Base-by-base conservation (phyloP, 805 yeast species). In the Metschnikowia kunwiensis region DNA sequence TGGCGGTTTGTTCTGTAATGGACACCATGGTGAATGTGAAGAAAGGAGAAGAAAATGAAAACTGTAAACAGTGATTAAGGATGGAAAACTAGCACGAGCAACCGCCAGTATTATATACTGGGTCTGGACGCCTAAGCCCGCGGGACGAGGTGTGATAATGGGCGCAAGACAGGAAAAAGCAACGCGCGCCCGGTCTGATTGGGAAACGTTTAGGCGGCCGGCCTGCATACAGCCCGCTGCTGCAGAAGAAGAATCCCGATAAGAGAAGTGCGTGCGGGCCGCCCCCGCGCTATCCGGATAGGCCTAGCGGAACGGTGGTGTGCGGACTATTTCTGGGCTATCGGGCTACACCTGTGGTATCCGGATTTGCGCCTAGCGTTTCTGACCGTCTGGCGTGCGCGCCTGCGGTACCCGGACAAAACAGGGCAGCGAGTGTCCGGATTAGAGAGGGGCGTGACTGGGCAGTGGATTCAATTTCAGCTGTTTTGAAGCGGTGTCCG, bases 1-100 rank as follows among this genome's bases (percentile, higher is more conserved):
- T 82, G 44, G 82, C 76, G 38, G 95, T 82, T 72, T 87, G 85
- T 65, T 76, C 80, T 42, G 75, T 63, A 42, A 74, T 58, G 24
- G 62, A 50, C 50, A 61, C 66, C 67, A 65, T 58, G 47, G 19
- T 34, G 23, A 13, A n/a, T 24, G 5, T 5, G 24, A 34, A 15
- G 22, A 16, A 27, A 22, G 11, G 18, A 12, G 17, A 8, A 21
- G 21, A 25, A 30, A 24, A 11, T n/a, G n/a, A n/a, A n/a, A n/a
- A n/a, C n/a, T n/a, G n/a, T n/a, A n/a, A n/a, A n/a, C n/a, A n/a
- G n/a, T n/a, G n/a, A n/a, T n/a, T n/a, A n/a, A n/a, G n/a, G n/a
- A n/a, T n/a, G n/a, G n/a, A n/a, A n/a, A n/a, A n/a, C n/a, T n/a
- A n/a, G n/a, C n/a, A n/a, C n/a, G n/a, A n/a, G n/a, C n/a, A n/a